Base-by-base conservation (phyloP, 805 yeast species). In the Starmerella roubikii region DNA sequence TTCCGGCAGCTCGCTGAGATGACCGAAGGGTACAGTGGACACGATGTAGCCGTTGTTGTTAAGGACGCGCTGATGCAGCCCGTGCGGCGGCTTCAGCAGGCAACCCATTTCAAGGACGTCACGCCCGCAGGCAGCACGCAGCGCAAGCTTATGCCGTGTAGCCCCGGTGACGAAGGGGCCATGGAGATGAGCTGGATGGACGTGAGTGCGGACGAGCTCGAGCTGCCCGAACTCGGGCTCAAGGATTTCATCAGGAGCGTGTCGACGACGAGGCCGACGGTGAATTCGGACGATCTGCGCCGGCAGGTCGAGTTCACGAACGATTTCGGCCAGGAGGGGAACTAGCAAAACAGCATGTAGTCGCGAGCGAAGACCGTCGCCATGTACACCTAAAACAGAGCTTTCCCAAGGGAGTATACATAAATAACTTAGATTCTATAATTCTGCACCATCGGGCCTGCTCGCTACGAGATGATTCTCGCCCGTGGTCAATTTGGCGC, bases 21-120 rank as follows among this genome's bases (percentile, higher is more conserved):
- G 85, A 88, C 97, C 0, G 93, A 84, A 5, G 98, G 98, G 9
- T 88, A 91, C 59, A 84, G 95, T 2, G 99, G 99, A 38, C 93
- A 88, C 56, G 99, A 91, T 69, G 72, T 91, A 30, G 88, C 96
- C 0, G 95, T 91, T 25, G 93, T 85, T 10, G 98, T 91, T 3
- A 76, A 94, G 52, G 99, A 91, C 59, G 97, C 97, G 0, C 66
- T 91, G 50, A 91, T 91, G 98, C 93, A 88, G 59, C 98, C 99
- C 1, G 84, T 91, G 42, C 72, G 98, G 52, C 85, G 84, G 56
- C 84, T 91, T 46, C 97, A 88, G 60, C 78, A 74, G 54, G 96
- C 98, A 0, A 91, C 98, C 0, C 98, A 91, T 65, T 91, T 91
- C 66, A 80, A 79, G 56, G 72, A 73, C 10, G 65, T 67, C 7